These are phyloP conservation scores for Infundibulicybe gibba DNA, from an alignment of 768 basidiomycete species.

Conservation along the genomic window DNA sequence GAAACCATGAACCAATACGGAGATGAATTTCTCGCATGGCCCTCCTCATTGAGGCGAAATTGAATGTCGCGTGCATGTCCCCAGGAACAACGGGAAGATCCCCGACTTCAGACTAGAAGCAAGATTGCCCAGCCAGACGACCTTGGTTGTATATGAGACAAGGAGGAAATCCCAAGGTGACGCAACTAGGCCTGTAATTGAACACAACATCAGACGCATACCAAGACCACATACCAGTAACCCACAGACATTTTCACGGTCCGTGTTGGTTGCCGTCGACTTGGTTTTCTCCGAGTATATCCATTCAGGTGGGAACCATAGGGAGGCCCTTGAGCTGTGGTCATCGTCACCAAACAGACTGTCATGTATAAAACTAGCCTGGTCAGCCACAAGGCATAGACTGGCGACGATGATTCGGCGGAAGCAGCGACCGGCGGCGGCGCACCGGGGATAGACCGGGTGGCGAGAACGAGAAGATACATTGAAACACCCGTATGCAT, in stretches of 20 bases:
- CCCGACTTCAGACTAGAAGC: constrained; percentile 78
- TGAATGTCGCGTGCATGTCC: constrained; percentile 61
- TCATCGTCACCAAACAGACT: constrained; percentile 31
- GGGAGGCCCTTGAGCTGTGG: constrained; percentile 74
- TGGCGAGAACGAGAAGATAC: constrained; percentile 54
- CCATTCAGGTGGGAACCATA: constrained; percentile 68
- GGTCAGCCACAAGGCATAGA: constrained; percentile 47
- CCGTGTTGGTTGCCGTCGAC: constrained; percentile 52
- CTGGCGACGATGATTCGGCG: constrained; percentile 12
- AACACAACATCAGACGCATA: neutral
- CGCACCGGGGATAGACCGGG: constrained; percentile 46
- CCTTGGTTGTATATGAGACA: constrained; percentile 88
- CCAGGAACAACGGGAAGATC: constrained; percentile 82
- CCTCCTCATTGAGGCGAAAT: constrained; percentile 63
- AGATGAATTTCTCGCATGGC: constrained; percentile 50
- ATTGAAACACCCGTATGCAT: constrained; percentile 53
- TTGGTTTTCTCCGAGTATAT: constrained; percentile 77
- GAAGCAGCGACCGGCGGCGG: constrained; percentile 27
- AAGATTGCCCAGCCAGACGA: constrained; percentile 79
- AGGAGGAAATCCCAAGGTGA: constrained; percentile 61
- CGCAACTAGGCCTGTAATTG: constrained; percentile 35
- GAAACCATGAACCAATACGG: constrained; percentile 53
- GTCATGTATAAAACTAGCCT: constrained; percentile 47
- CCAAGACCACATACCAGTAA: constrained; percentile 34
- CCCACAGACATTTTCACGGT: constrained; percentile 77